Evolutionary conservation across 225 moss, liverwort and hornwort species (phyloP).

Genomic region (Bryum argenteum): DNA sequence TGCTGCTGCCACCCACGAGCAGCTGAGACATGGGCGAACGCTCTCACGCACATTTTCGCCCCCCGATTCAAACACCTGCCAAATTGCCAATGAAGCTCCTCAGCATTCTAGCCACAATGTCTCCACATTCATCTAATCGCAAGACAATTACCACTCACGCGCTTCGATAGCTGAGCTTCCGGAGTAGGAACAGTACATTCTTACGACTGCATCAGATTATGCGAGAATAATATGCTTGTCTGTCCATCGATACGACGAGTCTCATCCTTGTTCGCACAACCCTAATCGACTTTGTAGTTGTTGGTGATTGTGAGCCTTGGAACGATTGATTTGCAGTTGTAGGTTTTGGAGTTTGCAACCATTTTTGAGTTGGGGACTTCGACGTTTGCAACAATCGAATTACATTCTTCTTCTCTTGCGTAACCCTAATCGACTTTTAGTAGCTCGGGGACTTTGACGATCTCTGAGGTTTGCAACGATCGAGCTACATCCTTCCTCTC

Average conservation of each 20-base stretch:
- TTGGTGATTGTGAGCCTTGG: no score
- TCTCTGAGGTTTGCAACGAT: no score
- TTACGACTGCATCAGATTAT: no score
- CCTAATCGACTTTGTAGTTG: background rate
- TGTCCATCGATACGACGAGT: constrained; percentile 11
- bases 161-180: no score
- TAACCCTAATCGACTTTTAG: no score
- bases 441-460: no score
- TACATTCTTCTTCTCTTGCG: no score
- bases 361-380: background rate
- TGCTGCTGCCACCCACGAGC: constrained; percentile 36
- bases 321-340: background rate
- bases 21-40: constrained; percentile 39
- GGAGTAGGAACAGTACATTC: no score
- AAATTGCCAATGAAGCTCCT: no score
- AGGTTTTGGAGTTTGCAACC: background rate
- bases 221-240: constrained; percentile 3
- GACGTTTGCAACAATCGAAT: no score
- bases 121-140: background rate
- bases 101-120: background rate
- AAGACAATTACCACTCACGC: no score
- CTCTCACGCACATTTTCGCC: constrained; percentile 39
- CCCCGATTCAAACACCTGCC: background rate
- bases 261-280: constrained; percentile 5
- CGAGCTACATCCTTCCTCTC: no score